Conservation (phyloP, 345 rosid genomes). For the Kernera saxatilis region DNA sequence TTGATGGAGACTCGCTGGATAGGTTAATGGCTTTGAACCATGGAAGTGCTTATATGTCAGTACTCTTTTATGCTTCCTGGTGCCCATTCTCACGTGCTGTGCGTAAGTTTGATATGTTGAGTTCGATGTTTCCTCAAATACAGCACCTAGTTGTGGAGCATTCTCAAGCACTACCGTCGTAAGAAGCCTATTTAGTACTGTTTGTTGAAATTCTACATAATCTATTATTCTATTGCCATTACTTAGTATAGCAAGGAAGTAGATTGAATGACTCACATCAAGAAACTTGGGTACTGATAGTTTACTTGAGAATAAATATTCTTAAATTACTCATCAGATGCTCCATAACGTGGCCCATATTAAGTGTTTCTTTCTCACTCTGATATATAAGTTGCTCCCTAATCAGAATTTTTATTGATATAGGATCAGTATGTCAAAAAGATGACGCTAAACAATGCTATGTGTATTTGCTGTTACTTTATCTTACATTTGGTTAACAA, state of each 20-base stretch:
- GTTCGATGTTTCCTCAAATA: constrained; percentile 82
- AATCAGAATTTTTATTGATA: neutral
- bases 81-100: constrained; percentile 62
- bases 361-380: neutral
- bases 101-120: constrained; percentile 46
- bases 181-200: constrained; percentile 12
- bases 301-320: neutral
- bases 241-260: neutral
- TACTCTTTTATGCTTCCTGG: constrained; percentile 87
- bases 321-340: neutral
- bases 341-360: neutral
- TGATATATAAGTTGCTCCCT: neutral
- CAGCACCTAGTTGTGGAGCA: constrained; percentile 66
- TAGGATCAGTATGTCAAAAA: neutral
- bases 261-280: neutral
- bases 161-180: constrained; percentile 76
- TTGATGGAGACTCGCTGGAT: constrained; percentile 62
- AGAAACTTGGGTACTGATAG: neutral
- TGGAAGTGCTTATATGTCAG: constrained; percentile 37
- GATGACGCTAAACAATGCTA: neutral
- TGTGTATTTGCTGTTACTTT: neutral
- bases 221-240: neutral
- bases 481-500: neutral
- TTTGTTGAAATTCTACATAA: neutral
- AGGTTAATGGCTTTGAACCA: constrained; percentile 34